Percentiles rank a stretch among this genome's conserved stretches.
These are phyloP conservation scores for Apiotrichum siamense DNA, from an alignment of 1,284 basidiomycete species.

Conservation along the genomic window DNA sequence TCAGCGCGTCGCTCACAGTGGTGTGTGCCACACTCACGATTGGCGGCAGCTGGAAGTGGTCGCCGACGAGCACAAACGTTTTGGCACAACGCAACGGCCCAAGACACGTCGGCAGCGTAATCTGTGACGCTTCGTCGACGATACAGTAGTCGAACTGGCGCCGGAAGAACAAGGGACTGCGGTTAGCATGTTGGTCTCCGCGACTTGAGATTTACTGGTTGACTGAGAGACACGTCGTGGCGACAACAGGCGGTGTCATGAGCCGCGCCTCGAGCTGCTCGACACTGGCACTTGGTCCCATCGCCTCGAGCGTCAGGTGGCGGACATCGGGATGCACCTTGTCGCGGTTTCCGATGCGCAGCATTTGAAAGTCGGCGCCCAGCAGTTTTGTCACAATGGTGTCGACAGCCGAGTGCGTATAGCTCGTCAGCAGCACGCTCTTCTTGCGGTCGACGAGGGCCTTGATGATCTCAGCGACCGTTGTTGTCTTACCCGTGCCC, in stretches of 20 bases:
- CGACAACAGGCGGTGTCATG: conserved; percentile 84
- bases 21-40: conserved; percentile 55
- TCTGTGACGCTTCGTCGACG: conserved; percentile 96
- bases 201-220: conserved; percentile 70
- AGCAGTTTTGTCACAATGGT: conserved; percentile 81
- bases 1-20: background rate
- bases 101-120: conserved; percentile 89
- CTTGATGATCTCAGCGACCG: conserved; percentile 81
- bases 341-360: conserved; percentile 83
- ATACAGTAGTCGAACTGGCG: conserved; percentile 94
- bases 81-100: conserved; percentile 86
- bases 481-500: conserved; percentile 95
- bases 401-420: conserved; percentile 97
- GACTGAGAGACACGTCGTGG: conserved; percentile 87
- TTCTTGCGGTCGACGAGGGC: conserved; percentile 73
- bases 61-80: conserved; percentile 89
- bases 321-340: conserved; percentile 81
- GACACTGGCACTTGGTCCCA: conserved; percentile 56
- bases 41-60: conserved; percentile 94
- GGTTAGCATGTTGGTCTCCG: background rate
- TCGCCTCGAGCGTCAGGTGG: conserved; percentile 61
- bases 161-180: conserved; percentile 73
- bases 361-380: conserved; percentile 61
- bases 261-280: conserved; percentile 73
- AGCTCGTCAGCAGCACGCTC: conserved; percentile 80